These are phyloP conservation scores for Ophiosphaerella korrae DNA, from an alignment of 2,329 filamentous ascomycete genomes.

Conservation along the genomic window DNA sequence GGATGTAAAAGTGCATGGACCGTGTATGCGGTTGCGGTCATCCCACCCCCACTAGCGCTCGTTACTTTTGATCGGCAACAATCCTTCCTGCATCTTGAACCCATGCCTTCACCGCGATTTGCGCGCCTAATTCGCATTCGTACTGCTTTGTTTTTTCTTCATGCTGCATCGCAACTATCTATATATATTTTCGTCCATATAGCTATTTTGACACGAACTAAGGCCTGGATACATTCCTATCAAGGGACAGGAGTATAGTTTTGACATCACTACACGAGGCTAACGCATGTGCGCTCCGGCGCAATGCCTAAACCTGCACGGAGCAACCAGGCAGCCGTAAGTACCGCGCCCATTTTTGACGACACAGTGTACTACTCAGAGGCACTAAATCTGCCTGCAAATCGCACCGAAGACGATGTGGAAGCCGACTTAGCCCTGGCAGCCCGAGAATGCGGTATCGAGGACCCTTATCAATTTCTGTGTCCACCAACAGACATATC, in stretches of 20 bases:
- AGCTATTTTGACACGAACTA: too few relatives aligned
- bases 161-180: background rate
- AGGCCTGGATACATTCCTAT: constrained; percentile 6
- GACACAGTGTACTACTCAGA: constrained; percentile 39
- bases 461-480: constrained; percentile 40
- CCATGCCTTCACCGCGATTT: constrained; percentile 2
- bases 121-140: background rate
- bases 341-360: constrained; percentile 42
- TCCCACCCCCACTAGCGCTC: background rate
- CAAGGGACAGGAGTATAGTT: constrained; percentile 21
- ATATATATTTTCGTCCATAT: too few relatives aligned
- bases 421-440: constrained; percentile 34
- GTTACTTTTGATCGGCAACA: background rate
- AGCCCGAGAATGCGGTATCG: constrained; percentile 39
- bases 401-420: constrained; percentile 38
- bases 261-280: constrained; percentile 30
- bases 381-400: constrained; percentile 30
- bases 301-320: constrained; percentile 37
- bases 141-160: background rate
- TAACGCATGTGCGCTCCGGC: constrained; percentile 39
- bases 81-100: background rate
- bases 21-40: constrained; percentile 8
- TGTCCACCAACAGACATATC: constrained; percentile 28
- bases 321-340: constrained; percentile 29
- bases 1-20: background rate